Conservation (phyloP, 2,329 filamentous ascomycete genomes). For the Berkeleyomyces basicola region DNA sequence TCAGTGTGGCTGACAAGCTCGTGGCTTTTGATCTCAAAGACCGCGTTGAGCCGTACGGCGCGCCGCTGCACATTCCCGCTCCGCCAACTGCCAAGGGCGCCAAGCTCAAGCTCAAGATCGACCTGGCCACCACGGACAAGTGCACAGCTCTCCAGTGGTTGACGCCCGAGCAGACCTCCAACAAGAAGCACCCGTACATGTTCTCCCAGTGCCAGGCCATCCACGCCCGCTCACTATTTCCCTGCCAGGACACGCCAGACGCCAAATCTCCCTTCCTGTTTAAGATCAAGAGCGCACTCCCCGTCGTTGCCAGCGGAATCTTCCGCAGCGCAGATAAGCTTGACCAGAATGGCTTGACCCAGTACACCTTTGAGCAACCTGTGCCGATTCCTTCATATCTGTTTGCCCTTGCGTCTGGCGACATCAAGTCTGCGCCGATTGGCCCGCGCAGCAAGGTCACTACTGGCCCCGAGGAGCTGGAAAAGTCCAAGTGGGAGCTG, state of each 20-base stretch:
- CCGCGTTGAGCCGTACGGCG: conserved; percentile 56
- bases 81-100: conserved; percentile 35
- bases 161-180: conserved; percentile 80
- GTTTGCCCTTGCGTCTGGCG: conserved; percentile 78
- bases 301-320: conserved; percentile 83
- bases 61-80: conserved; percentile 49
- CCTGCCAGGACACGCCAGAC: conserved; percentile 93
- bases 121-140: conserved; percentile 64
- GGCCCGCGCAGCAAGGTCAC: conserved; percentile 73
- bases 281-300: conserved; percentile 68
- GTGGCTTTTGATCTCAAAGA: conserved; percentile 53
- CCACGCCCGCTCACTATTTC: conserved; percentile 82
- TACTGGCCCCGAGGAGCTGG: conserved; percentile 74
- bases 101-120: conserved; percentile 43
- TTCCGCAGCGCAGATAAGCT: conserved; percentile 29
- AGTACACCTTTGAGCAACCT: conserved; percentile 77
- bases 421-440: conserved; percentile 71
- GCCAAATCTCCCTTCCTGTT: conserved; percentile 93
- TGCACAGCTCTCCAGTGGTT: conserved; percentile 95
- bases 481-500: conserved; percentile 77
- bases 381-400: conserved; percentile 90
- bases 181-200: conserved; percentile 93
- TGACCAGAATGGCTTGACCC: conserved; percentile 36
- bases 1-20: conserved; percentile 50
- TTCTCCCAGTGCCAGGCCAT: conserved; percentile 98